Base-by-base conservation (phyloP, 305 asterid genomes). In the Nicotiana rustica region DNA sequence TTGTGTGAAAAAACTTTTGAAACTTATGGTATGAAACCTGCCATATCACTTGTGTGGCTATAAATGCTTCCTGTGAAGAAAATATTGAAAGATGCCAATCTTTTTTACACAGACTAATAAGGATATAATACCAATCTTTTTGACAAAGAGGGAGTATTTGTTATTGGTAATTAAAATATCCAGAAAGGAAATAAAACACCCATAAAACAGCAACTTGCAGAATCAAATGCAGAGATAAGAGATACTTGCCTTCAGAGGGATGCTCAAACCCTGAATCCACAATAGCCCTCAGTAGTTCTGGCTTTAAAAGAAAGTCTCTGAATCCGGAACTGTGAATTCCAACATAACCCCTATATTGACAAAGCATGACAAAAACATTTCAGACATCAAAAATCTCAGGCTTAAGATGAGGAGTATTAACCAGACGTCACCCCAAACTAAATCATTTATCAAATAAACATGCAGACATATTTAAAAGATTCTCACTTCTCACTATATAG, bases 241-340 rank as follows among this genome's bases (percentile, higher is more conserved):
- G 47, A 52, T 52, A 82, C 85, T 91, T 92, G 93, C 98, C 98
- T 93, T 95, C 98, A 1, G 98, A 95, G 38, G 98, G 98, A 91
- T 95, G 98, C 82, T 95, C 98, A 88, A 95, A 95, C 82, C 98
- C 98, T 3, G 95, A 95, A 87, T 95, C 98, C 77, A 95, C 98
- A 68, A 95, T 95, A 68, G 98, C 98, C 44, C 98, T 92, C 77
- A 95, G 89, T 64, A 95, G 94, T 87, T 95, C 98, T 67, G 98
- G 98, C 93, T 93, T 95, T 88, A 93, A 89, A 18, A 95, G 97
- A 84, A 93, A 93, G 88, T 93, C 98, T 88, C 98, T 92, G 88
- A 95, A 95, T 85, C 98, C 97, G 15, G 98, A 95, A 87, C 98
- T 95, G 91, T 95, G 98, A 80, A 95, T 95, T 55, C 97, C 97